Conservation (phyloP, 441 rosid genomes). For the Gossypium aridum region DNA sequence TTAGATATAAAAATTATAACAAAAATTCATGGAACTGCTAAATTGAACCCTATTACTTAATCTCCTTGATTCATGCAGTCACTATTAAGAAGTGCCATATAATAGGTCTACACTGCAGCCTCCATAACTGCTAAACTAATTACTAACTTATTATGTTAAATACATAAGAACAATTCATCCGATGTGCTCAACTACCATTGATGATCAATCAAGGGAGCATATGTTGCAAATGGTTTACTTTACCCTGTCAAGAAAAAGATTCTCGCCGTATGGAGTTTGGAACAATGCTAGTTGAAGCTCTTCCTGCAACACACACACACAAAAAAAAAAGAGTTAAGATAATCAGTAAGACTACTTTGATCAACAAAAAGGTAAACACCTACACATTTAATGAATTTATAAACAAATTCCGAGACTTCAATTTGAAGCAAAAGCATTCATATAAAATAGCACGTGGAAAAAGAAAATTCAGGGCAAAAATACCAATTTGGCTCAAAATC, state of each 20-base stretch:
- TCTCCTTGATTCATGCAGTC: not conserved
- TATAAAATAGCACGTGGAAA: no score
- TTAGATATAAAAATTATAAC: not conserved
- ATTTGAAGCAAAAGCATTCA: no score
- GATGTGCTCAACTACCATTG: not conserved
- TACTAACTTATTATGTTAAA: not conserved
- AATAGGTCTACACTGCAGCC: not conserved
- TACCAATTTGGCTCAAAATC: not conserved
- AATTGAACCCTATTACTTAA: not conserved
- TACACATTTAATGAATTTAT: no score
- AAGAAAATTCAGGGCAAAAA: not conserved
- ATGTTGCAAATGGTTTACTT: slow-evolving; percentile 19
- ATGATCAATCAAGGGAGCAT: not conserved
- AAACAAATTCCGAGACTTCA: no score
- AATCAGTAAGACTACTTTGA: not conserved
- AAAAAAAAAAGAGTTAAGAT: not conserved
- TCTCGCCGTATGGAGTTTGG: slow-evolving; percentile 30
- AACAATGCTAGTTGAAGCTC: slow-evolving; percentile 55
- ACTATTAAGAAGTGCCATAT: not conserved
- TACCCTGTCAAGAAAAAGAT: slow-evolving; percentile 56
- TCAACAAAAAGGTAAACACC: no score
- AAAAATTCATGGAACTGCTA: not conserved
- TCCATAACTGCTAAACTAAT: not conserved
- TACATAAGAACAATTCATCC: not conserved
- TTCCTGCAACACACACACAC: slow-evolving; percentile 29